phyloP scores from a whole-genome alignment of 495 filamentous ascomycete species.

The Penicillium ucsense region DNA sequence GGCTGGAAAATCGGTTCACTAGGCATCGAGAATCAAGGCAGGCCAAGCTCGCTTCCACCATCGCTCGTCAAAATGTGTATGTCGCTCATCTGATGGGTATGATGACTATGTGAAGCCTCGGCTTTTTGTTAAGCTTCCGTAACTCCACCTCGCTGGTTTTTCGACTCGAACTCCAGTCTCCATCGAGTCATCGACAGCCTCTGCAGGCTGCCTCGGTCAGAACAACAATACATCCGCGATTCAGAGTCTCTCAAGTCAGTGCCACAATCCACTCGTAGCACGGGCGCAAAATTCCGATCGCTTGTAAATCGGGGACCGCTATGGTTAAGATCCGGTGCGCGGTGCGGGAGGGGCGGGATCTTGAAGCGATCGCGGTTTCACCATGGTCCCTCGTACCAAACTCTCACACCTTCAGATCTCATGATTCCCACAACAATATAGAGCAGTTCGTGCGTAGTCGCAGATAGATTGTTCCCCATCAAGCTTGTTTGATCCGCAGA shows the following conservation, averaged over 20 bases:
- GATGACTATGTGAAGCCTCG: background rate
- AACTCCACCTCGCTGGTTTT: background rate
- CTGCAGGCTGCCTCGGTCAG: too few species aligned
- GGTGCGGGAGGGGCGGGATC: background rate
- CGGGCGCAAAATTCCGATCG: background rate
- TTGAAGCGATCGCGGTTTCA: constrained; percentile 19
- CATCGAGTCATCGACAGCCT: too few species aligned
- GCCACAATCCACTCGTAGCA: background rate
- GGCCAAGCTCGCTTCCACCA: too few species aligned
- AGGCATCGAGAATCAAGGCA: too few species aligned
- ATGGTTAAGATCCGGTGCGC: constrained; percentile 1
- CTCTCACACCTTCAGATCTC: background rate
- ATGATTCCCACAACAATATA: background rate
- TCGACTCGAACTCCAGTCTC: too few species aligned
- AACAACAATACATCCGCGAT: too few species aligned
- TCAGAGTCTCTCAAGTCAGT: too few species aligned
- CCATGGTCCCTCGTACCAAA: background rate
- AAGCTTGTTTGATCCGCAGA: constrained; percentile 3
- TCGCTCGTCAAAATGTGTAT: background rate
- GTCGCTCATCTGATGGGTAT: background rate
- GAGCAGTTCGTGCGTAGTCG: constrained; percentile 2
- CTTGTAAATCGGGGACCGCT: constrained; percentile 11
- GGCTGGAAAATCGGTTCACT: too few species aligned
- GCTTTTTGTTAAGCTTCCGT: constrained; percentile 8
- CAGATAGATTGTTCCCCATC: constrained; percentile 7